These are phyloP conservation scores for Sporothrix brunneoviolacea DNA, from an alignment of 2,329 filamentous ascomycete species.

Conservation along the genomic window DNA sequence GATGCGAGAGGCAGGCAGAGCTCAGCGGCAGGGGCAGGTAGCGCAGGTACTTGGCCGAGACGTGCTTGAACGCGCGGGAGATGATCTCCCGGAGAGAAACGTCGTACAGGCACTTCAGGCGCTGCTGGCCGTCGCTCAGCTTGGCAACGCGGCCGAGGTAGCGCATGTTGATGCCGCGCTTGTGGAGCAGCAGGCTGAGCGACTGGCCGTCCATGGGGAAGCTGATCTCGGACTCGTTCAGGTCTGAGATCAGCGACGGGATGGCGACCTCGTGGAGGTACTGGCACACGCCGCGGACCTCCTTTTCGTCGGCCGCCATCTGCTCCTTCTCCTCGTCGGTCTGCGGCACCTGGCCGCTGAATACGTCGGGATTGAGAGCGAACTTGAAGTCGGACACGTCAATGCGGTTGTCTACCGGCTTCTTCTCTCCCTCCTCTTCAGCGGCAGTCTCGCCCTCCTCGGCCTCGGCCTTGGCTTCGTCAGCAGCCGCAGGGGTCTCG, in stretches of 20 bases:
- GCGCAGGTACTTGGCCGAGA: conserved; percentile 71
- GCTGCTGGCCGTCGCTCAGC: conserved; percentile 56
- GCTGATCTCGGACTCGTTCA: conserved; percentile 86
- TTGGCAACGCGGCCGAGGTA: conserved; percentile 84
- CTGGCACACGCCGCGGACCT: conserved; percentile 76
- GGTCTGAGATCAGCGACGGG: conserved; percentile 77
- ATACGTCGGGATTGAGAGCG: conserved; percentile 88
- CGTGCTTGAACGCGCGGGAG: conserved; percentile 90
- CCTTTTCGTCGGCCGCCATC: conserved; percentile 75
- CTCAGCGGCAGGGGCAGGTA: conserved; percentile 73
- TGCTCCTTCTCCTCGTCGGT: conserved; percentile 84
- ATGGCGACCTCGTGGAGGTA: conserved; percentile 72
- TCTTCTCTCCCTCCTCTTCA: conserved; percentile 26
- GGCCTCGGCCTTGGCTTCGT: conserved; percentile 12
- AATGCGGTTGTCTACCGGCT: conserved; percentile 57
- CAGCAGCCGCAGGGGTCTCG: background rate
- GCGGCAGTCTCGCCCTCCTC: conserved; percentile 24
- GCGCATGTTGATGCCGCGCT: conserved; percentile 92
- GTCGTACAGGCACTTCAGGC: conserved; percentile 68
- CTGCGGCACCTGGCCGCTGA: conserved; percentile 85
- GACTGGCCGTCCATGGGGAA: conserved; percentile 99
- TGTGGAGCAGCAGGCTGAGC: conserved; percentile 80
- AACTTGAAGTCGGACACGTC: conserved; percentile 85
- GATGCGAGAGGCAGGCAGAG: conserved; percentile 72
- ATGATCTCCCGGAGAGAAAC: conserved; percentile 89